Conservation (phyloP, 2,329 filamentous ascomycete genomes). For the Calonectria ilicicola region DNA sequence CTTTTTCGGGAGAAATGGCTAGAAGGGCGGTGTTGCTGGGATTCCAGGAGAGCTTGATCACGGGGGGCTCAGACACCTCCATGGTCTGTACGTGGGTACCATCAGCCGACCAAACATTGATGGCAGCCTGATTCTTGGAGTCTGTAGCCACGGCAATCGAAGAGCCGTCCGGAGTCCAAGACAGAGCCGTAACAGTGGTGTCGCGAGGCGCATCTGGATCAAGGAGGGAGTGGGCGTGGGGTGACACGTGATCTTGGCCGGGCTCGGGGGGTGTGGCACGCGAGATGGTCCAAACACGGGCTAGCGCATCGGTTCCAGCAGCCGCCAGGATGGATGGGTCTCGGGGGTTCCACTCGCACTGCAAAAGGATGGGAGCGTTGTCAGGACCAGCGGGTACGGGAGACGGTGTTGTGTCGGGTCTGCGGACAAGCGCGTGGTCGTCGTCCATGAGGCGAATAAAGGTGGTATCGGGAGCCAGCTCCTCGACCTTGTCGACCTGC, state of each 20-base stretch:
- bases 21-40: conserved; percentile 66
- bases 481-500: conserved; percentile 73
- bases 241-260: conserved; percentile 56
- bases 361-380: conserved; percentile 71
- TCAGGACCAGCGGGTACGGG: conserved; percentile 55
- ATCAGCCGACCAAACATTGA: conserved; percentile 68
- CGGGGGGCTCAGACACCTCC: conserved; percentile 69
- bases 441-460: conserved; percentile 69
- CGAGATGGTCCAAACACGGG: conserved; percentile 75
- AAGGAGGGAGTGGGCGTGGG: conserved; percentile 55
- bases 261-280: conserved; percentile 61
- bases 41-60: conserved; percentile 73
- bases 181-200: conserved; percentile 68
- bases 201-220: conserved; percentile 65
- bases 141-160: conserved; percentile 71
- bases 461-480: conserved; percentile 69
- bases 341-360: conserved; percentile 76
- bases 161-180: conserved; percentile 70
- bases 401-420: conserved; percentile 51
- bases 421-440: conserved; percentile 47
- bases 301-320: conserved; percentile 77
- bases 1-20: conserved; percentile 67
- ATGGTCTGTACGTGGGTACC: conserved; percentile 65
- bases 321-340: conserved; percentile 75
- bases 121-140: conserved; percentile 61